Conservation (phyloP, 2,329 filamentous ascomycete species). For the Cryphonectria nitschkei region DNA sequence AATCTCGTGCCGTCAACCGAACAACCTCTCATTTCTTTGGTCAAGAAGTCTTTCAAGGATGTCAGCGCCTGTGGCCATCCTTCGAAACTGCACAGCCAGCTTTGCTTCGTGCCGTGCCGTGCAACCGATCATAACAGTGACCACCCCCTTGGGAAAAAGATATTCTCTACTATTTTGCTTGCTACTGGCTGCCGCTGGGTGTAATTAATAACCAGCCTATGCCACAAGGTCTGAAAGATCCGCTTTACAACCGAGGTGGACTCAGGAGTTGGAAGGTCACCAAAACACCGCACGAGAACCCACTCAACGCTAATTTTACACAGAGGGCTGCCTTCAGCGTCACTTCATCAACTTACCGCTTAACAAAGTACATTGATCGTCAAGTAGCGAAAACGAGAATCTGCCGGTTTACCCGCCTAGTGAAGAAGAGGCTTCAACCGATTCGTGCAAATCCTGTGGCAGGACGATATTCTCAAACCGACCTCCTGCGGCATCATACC, state of each 20-base stretch:
- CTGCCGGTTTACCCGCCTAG: slow-evolving; percentile 2
- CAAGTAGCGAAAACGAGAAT: background rate
- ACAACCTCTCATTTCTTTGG: slow-evolving; percentile 14
- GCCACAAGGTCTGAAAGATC: background rate
- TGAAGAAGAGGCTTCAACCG: background rate
- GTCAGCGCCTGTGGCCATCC: slow-evolving; percentile 18
- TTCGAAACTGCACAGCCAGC: slow-evolving; percentile 13
- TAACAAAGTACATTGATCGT: background rate
- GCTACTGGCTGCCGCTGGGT: background rate
- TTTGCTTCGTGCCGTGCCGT: slow-evolving; percentile 13
- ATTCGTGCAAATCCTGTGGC: slow-evolving; percentile 10
- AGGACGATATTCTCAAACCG: slow-evolving; percentile 19
- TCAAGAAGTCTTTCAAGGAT: slow-evolving; percentile 7
- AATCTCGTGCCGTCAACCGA: slow-evolving; percentile 11
- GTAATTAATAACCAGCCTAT: too few relatives aligned
- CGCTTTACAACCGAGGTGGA: background rate
- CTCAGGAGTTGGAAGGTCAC: background rate
- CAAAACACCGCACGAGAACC: background rate
- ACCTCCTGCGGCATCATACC: slow-evolving; percentile 1
- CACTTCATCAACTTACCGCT: background rate
- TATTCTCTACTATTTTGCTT: background rate
- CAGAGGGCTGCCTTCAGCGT: background rate
- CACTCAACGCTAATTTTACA: background rate
- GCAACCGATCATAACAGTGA: background rate
- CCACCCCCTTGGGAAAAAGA: background rate